Evolutionary conservation across 78 protist genomes (phyloP).

Genomic region (slime mould (Dictyostelium discoideum)): DNA sequence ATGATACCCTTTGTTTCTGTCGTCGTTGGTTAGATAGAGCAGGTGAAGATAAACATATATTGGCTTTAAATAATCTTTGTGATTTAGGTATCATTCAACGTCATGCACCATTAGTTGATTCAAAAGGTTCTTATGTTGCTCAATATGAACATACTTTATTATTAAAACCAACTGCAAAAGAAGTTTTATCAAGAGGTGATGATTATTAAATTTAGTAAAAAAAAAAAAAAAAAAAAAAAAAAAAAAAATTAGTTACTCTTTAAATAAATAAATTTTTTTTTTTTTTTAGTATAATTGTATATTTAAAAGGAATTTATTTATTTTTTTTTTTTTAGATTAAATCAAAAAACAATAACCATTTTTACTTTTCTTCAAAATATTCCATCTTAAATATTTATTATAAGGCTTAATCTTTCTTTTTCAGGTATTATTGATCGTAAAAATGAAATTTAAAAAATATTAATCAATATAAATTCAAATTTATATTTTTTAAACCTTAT

Average conservation of each 20-base stretch:
- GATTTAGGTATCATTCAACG: constrained; percentile 87
- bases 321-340: no score
- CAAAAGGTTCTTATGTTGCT: constrained; percentile 94
- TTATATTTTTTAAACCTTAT: no score
- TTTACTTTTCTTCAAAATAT: no score
- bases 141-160: constrained; percentile 98
- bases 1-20: constrained; percentile 98
- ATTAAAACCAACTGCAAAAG: constrained; percentile 96
- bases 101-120: constrained; percentile 98
- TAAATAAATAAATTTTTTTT: not conserved
- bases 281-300: not conserved
- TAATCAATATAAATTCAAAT: no score
- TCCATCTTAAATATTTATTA: no score
- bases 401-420: no score
- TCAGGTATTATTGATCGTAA: no score
- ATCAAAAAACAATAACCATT: no score
- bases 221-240: not conserved
- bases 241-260: not conserved
- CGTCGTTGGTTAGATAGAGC: constrained; percentile 77
- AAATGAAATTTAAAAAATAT: no score
- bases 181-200: constrained; percentile 95
- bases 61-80: constrained; percentile 90
- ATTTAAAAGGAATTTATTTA: not conserved
- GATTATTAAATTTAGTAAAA: constrained; percentile 89
- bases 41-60: constrained; percentile 81